These are phyloP conservation scores for Silene latifolia DNA, from an alignment of 148 eudicot species.

Conservation along the genomic window DNA sequence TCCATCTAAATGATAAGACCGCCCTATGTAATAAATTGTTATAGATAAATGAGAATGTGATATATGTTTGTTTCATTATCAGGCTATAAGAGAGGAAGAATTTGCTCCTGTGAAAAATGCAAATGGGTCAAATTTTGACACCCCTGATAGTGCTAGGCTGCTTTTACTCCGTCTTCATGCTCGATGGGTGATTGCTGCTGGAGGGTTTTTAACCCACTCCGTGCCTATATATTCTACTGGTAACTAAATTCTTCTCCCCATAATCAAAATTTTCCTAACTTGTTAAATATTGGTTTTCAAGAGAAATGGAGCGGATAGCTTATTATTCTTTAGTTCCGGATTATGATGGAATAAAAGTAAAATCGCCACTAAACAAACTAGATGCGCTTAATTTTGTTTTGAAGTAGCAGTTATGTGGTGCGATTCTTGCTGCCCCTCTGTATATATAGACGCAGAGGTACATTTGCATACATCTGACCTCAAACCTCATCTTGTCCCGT, in stretches of 20 bases:
- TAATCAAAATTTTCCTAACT: not conserved
- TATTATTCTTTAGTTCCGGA: too few relatives aligned
- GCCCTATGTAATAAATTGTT: not conserved
- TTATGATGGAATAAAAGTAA: too few relatives aligned
- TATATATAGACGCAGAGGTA: not conserved
- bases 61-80: not conserved
- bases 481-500: not conserved
- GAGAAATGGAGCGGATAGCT: not conserved
- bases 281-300: not conserved
- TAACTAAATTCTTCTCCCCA: slow-evolving; percentile 20
- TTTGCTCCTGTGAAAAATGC: slow-evolving; percentile 98
- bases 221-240: slow-evolving; percentile 93
- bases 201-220: slow-evolving; percentile 95
- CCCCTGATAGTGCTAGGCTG: slow-evolving; percentile 91
- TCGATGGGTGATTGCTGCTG: slow-evolving; percentile 99
- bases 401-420: not conserved
- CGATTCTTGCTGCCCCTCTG: not conserved
- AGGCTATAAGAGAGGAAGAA: slow-evolving; percentile 97
- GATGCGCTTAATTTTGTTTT: not conserved
- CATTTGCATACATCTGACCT: not conserved
- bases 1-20: not conserved
- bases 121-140: slow-evolving; percentile 85
- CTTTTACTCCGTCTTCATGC: slow-evolving; percentile 89
- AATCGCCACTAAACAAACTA: too few relatives aligned
- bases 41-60: not conserved